Percentiles rank a stretch among this genome's conserved stretches.
These are phyloP conservation scores for Stemphylium vesicarium DNA, from an alignment of 2,329 filamentous ascomycete species.

Conservation along the genomic window DNA sequence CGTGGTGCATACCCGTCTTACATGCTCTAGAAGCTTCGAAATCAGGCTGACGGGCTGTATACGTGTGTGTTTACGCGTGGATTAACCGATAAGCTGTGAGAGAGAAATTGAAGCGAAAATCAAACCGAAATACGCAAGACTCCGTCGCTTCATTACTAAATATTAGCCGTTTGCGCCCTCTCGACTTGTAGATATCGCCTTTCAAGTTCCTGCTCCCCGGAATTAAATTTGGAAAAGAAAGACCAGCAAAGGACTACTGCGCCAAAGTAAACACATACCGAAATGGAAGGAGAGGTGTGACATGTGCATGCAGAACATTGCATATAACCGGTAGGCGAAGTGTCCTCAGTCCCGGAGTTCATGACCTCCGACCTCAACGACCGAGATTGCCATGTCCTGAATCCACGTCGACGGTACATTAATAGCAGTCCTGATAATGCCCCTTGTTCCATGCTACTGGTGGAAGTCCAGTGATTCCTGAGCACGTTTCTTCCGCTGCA, in stretches of 20 bases:
- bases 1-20: not conserved
- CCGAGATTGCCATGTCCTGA: not conserved
- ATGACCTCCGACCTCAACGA: not conserved
- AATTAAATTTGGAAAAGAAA: not conserved
- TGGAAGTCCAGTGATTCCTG: not conserved
- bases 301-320: not conserved
- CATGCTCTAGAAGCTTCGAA: not conserved
- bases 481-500: not conserved
- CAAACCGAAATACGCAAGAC: not conserved
- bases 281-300: not conserved
- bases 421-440: conserved; percentile 3
- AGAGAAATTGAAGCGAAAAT: not conserved
- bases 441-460: not conserved
- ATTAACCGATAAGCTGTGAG: not conserved
- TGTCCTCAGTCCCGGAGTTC: not conserved
- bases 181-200: not conserved
- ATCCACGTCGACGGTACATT: conserved; percentile 6
- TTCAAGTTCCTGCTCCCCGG: not conserved
- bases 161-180: not conserved
- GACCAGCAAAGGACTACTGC: not conserved
- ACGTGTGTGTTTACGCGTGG: not conserved
- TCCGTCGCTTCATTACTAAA: not conserved
- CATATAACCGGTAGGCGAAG: conserved; percentile 8
- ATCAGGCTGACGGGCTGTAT: not conserved
- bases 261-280: not conserved